Conservation (phyloP, 257 asterid species). For the Rubia yunnanensis region DNA sequence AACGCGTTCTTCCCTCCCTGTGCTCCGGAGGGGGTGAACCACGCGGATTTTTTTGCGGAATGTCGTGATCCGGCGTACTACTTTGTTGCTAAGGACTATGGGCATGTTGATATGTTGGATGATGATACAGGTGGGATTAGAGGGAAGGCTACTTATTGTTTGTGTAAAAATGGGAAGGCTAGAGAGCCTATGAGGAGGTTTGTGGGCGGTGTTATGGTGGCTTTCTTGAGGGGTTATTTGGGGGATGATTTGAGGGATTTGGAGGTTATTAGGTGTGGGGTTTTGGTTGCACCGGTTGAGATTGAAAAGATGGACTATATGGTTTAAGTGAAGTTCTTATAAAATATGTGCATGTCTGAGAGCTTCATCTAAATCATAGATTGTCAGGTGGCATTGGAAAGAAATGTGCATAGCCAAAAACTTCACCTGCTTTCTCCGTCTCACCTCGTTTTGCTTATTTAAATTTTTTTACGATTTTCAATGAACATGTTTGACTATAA, state of each 20-base stretch:
- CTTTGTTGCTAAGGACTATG: slow-evolving; percentile 72
- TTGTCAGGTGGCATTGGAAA: no score
- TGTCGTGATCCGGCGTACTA: slow-evolving; percentile 47
- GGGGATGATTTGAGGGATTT: slow-evolving; percentile 38
- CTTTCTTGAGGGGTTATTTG: slow-evolving; percentile 65
- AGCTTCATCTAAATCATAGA: no score
- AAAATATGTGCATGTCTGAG: no score
- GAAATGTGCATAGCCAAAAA: no score
- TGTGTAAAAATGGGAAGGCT: slow-evolving; percentile 70
- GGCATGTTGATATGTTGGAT: slow-evolving; percentile 80
- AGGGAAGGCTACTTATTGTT: slow-evolving; percentile 46
- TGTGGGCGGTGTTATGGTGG: slow-evolving; percentile 63
- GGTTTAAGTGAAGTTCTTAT: slow-evolving; percentile 10
- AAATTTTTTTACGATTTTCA: no score
- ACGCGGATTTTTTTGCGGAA: slow-evolving; percentile 61
- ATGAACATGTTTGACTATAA: no score
- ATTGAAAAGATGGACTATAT: slow-evolving; percentile 46
- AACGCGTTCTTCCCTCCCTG: slow-evolving; percentile 71
- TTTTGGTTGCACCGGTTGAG: slow-evolving; percentile 38
- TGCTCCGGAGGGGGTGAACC: slow-evolving; percentile 88
- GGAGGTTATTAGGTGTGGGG: slow-evolving; percentile 42
- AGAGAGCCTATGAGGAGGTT: slow-evolving; percentile 81
- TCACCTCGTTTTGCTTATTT: no score
- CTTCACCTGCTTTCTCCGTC: no score
- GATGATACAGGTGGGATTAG: slow-evolving; percentile 73